Evolutionary conservation across 2,329 filamentous ascomycete genomes (phyloP).

Genomic region (Neocatenulostroma microsporum): DNA sequence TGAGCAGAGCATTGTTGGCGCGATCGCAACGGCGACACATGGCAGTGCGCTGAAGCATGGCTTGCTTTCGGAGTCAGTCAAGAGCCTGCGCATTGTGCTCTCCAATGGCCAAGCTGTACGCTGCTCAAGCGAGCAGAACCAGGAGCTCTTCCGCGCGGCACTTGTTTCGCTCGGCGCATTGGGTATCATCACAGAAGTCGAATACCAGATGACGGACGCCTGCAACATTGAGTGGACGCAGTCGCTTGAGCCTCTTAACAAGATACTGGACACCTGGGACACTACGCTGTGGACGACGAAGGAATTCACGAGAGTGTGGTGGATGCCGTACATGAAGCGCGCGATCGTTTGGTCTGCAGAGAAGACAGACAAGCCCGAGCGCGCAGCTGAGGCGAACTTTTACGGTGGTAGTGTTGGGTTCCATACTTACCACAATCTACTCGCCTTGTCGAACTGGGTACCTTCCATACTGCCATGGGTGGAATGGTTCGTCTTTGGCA

Average conservation of each 20-base stretch:
- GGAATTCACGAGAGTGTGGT: slow-evolving; percentile 94
- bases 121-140: slow-evolving; percentile 61
- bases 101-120: slow-evolving; percentile 66
- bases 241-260: slow-evolving; percentile 61
- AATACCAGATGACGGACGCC: slow-evolving; percentile 68
- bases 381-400: slow-evolving; percentile 59
- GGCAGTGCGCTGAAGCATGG: slow-evolving; percentile 80
- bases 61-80: slow-evolving; percentile 70
- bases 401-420: slow-evolving; percentile 79
- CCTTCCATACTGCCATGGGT: slow-evolving; percentile 77
- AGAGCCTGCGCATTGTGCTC: slow-evolving; percentile 69
- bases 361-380: slow-evolving; percentile 57
- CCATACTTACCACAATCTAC: slow-evolving; percentile 83
- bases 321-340: slow-evolving; percentile 85
- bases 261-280: slow-evolving; percentile 65
- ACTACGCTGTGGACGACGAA: slow-evolving; percentile 69
- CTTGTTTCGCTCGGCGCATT: slow-evolving; percentile 81
- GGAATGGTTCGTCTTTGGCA: slow-evolving; percentile 94
- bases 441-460: slow-evolving; percentile 69
- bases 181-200: slow-evolving; percentile 84
- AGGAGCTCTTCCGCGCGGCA: slow-evolving; percentile 78
- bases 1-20: slow-evolving; percentile 84
- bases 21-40: slow-evolving; percentile 88
- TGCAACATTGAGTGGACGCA: slow-evolving; percentile 87
- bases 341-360: slow-evolving; percentile 88